phyloP scores from a whole-genome alignment of 768 basidiomycete species.

The Termitomyces sp. region DNA sequence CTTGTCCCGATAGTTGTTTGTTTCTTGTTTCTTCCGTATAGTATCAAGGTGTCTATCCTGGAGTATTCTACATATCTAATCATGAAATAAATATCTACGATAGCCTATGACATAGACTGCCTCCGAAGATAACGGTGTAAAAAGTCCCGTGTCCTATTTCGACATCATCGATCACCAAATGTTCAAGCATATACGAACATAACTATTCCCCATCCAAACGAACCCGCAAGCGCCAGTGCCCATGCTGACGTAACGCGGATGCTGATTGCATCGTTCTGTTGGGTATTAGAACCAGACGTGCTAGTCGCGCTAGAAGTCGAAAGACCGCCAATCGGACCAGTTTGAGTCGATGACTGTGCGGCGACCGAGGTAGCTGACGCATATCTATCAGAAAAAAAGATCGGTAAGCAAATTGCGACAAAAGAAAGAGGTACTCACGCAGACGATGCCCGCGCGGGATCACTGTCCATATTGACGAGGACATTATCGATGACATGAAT shows the following conservation, averaged over 20 bases:
- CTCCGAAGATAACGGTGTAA: background rate
- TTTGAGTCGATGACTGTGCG: constrained; percentile 29
- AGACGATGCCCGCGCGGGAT: constrained; percentile 40
- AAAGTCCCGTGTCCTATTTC: too few species aligned
- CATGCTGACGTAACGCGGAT: background rate
- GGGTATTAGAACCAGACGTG: background rate
- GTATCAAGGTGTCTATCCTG: too few species aligned
- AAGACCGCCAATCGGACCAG: constrained; percentile 30
- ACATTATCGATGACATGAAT: constrained; percentile 56
- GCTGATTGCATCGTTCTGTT: background rate
- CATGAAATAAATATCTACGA: background rate
- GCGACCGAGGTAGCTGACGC: constrained; percentile 46
- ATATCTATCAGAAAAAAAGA: constrained; percentile 15
- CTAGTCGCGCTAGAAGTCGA: constrained; percentile 1
- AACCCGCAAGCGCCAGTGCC: background rate
- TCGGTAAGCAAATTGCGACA: too few species aligned
- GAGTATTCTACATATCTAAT: background rate
- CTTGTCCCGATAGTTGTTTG: too few species aligned
- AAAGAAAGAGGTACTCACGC: constrained; percentile 56
- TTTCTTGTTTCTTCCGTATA: too few species aligned
- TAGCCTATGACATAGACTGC: background rate
- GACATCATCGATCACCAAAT: too few species aligned
- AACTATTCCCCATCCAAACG: background rate
- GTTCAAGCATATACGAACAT: background rate
- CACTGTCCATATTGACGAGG: constrained; percentile 36